These are phyloP conservation scores for Parietichytrium sp. DNA, from an alignment of 108 stramenopile genomes.

Conservation along the genomic window DNA sequence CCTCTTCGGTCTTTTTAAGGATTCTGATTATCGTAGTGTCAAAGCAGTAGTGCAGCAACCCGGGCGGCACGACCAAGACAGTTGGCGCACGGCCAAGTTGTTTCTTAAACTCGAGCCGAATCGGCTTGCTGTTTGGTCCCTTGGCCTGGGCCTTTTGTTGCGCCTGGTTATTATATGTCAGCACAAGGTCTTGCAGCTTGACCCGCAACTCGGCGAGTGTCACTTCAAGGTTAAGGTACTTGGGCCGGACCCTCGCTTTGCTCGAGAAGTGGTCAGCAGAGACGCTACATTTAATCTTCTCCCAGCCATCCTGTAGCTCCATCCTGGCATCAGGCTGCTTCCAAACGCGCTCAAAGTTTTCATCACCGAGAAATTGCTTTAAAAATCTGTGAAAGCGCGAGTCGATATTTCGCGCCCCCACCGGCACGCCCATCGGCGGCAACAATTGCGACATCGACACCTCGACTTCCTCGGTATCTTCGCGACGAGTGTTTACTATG, in stretches of 20 bases:
- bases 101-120: background rate
- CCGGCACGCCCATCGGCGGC: background rate
- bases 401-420: constrained; percentile 17
- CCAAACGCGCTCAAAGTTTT: background rate
- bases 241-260: background rate
- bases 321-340: background rate
- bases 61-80: background rate
- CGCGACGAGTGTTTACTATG: background rate
- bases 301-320: constrained; percentile 32
- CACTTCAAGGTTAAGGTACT: background rate
- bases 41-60: background rate
- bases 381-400: background rate
- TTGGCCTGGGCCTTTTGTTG: background rate
- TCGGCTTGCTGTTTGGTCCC: background rate
- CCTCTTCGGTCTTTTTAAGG: background rate
- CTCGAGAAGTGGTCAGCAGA: background rate
- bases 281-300: background rate
- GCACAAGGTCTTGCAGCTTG: background rate
- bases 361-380: background rate
- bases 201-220: background rate
- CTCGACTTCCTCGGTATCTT: background rate
- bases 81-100: background rate
- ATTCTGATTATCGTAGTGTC: background rate
- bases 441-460: background rate
- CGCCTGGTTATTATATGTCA: background rate